phyloP scores from a whole-genome alignment of 345 rosid species.

The Eucalyptus globulus region DNA sequence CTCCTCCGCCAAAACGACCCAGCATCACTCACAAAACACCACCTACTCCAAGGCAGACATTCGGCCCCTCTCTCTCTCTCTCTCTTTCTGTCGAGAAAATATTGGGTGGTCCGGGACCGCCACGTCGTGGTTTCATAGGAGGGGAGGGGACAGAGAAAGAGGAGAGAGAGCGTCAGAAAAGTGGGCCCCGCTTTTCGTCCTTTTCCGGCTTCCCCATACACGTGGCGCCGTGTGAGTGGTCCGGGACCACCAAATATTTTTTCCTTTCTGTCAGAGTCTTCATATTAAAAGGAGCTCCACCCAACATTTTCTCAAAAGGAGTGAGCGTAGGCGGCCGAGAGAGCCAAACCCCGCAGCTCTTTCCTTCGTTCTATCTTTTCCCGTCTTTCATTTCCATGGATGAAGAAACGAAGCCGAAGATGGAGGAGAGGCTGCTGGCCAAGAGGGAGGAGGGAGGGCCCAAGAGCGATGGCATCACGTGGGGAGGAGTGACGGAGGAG shows the following conservation, averaged over 20 bases:
- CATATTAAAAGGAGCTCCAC: background rate
- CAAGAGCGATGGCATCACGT: background rate
- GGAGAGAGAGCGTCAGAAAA: too few relatives aligned
- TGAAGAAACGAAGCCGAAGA: background rate
- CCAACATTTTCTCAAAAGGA: background rate
- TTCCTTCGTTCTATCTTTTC: background rate
- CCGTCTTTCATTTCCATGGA: background rate
- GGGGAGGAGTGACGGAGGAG: slow-evolving; percentile 11
- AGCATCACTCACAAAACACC: background rate
- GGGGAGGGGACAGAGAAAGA: too few relatives aligned
- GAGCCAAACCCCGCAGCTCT: background rate
- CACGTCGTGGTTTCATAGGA: too few relatives aligned
- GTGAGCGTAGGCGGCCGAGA: background rate
- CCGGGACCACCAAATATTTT: too few relatives aligned
- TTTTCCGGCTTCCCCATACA: too few relatives aligned
- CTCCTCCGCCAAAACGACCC: background rate
- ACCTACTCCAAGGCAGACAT: background rate
- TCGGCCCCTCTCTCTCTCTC: background rate
- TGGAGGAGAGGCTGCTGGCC: background rate
- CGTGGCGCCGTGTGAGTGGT: too few relatives aligned
- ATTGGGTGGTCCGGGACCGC: too few relatives aligned
- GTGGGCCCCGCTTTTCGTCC: too few relatives aligned
- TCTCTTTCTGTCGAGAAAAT: too few relatives aligned
- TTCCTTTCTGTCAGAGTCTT: background rate
- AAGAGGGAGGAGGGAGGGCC: background rate